Percentiles rank a stretch among this genome's conserved stretches.
These are phyloP conservation scores for Ophiostoma australiae DNA, from an alignment of 2,329 filamentous ascomycete genomes.

Conservation along the genomic window DNA sequence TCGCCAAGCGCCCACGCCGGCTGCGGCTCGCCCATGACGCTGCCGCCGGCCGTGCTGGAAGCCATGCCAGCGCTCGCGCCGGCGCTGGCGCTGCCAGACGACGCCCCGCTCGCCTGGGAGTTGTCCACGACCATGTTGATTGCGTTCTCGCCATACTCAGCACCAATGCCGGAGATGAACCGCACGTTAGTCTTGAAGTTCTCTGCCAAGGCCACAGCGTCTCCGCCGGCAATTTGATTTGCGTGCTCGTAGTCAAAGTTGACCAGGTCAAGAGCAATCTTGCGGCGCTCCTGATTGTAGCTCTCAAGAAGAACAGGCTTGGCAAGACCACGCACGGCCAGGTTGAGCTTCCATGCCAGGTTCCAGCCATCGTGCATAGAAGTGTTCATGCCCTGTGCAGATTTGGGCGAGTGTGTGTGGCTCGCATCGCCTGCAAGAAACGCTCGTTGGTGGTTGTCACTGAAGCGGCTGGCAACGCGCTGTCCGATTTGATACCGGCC, in stretches of 20 bases:
- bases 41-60: background rate
- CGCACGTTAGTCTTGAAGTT: slow-evolving; percentile 63
- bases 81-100: background rate
- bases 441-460: slow-evolving; percentile 53
- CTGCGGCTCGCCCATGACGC: background rate
- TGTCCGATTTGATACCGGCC: slow-evolving; percentile 67
- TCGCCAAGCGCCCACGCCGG: slow-evolving; percentile 36
- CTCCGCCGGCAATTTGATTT: slow-evolving; percentile 49
- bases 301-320: slow-evolving; percentile 52
- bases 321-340: slow-evolving; percentile 52
- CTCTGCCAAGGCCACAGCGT: slow-evolving; percentile 53
- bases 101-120: background rate
- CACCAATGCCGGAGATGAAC: slow-evolving; percentile 64
- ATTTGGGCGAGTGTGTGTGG: slow-evolving; percentile 63
- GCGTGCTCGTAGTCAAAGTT: slow-evolving; percentile 49
- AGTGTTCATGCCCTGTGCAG: slow-evolving; percentile 60
- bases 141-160: slow-evolving; percentile 50
- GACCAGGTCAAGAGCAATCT: slow-evolving; percentile 55
- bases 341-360: slow-evolving; percentile 56
- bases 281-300: slow-evolving; percentile 59
- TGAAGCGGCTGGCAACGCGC: slow-evolving; percentile 65
- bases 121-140: slow-evolving; percentile 42
- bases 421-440: slow-evolving; percentile 62
- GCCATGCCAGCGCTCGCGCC: background rate
- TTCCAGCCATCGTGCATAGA: slow-evolving; percentile 60